A percentile compares a stretch with the other conserved stretches of the same genome.
These are phyloP conservation scores for Aquilaria sinensis DNA, from an alignment of 345 rosid genomes.

Conservation along the genomic window DNA sequence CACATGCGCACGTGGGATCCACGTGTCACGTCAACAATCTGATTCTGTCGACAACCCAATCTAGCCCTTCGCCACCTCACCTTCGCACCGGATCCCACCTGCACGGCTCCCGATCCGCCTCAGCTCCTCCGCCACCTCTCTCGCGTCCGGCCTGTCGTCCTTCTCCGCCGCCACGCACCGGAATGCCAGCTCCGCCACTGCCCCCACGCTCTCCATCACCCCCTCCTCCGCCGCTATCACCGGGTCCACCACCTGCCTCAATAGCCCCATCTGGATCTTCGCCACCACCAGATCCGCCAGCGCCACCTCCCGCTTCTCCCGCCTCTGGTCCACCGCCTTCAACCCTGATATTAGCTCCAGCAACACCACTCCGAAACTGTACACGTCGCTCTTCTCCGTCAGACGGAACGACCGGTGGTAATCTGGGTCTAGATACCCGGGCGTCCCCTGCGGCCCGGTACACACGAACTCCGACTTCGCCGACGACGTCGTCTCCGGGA, in stretches of 20 bases:
- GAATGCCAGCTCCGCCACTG: slow-evolving; percentile 90
- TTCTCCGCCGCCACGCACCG: slow-evolving; percentile 87
- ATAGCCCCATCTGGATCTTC: slow-evolving; percentile 70
- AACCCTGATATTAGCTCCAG: slow-evolving; percentile 78
- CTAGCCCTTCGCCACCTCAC: slow-evolving; percentile 24
- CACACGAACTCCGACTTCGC: slow-evolving; percentile 61
- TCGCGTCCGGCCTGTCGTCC: slow-evolving; percentile 83
- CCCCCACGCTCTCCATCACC: slow-evolving; percentile 41
- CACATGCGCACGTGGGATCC: slow-evolving; percentile 20
- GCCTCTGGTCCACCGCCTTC: slow-evolving; percentile 77
- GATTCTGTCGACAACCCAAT: slow-evolving; percentile 15
- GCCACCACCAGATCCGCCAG: slow-evolving; percentile 78
- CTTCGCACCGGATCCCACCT: slow-evolving; percentile 19
- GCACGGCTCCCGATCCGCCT: slow-evolving; percentile 43
- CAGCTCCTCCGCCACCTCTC: slow-evolving; percentile 74
- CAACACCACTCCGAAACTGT: slow-evolving; percentile 81
- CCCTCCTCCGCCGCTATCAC: slow-evolving; percentile 30
- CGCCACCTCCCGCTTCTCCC: slow-evolving; percentile 78
- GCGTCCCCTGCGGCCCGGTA: slow-evolving; percentile 96
- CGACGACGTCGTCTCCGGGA: slow-evolving; percentile 31
- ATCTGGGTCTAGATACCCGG: slow-evolving; percentile 91
- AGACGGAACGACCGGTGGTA: slow-evolving; percentile 82
- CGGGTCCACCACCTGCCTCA: slow-evolving; percentile 69
- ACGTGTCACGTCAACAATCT: slow-evolving; percentile 7
- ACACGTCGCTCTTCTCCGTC: slow-evolving; percentile 91